Percentiles rank a stretch among this genome's conserved stretches.
phyloP scores from a whole-genome alignment of 2,329 filamentous ascomycete genomes.

The Acephala macrosclerotiorum region DNA sequence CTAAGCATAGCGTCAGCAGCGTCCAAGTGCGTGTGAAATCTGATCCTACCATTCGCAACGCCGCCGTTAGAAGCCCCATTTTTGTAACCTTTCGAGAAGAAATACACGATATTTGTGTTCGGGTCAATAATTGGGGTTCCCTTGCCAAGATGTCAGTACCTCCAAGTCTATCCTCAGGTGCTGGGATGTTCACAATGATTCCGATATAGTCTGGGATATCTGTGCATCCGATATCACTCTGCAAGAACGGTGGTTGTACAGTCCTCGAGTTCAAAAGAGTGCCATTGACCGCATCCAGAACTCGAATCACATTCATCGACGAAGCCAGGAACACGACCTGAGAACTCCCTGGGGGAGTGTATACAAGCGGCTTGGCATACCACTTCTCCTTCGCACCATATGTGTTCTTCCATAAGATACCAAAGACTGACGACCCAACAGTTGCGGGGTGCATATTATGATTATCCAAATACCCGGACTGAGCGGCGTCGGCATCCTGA shows the following conservation, averaged over 20 bases:
- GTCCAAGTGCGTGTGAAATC: too few relatives aligned
- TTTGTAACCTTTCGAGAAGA: slow-evolving; percentile 48
- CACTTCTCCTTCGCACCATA: slow-evolving; percentile 45
- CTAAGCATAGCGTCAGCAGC: slow-evolving; percentile 25
- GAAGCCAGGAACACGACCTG: slow-evolving; percentile 51
- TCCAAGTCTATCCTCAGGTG: not conserved
- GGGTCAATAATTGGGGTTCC: slow-evolving; percentile 49
- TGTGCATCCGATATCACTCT: slow-evolving; percentile 44
- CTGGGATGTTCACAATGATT: slow-evolving; percentile 38
- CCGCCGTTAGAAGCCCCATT: slow-evolving; percentile 38
- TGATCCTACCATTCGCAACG: slow-evolving; percentile 33
- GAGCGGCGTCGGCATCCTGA: slow-evolving; percentile 43
- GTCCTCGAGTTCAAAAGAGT: slow-evolving; percentile 47
- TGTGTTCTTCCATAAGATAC: slow-evolving; percentile 46
- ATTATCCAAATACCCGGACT: slow-evolving; percentile 49
- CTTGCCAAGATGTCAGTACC: slow-evolving; percentile 9
- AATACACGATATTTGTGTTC: slow-evolving; percentile 46
- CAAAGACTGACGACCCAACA: slow-evolving; percentile 46
- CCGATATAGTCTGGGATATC: slow-evolving; percentile 50
- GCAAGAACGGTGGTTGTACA: slow-evolving; percentile 49
- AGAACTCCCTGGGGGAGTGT: slow-evolving; percentile 47
- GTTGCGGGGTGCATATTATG: slow-evolving; percentile 51
- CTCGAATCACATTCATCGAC: slow-evolving; percentile 49
- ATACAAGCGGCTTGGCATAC: slow-evolving; percentile 53
- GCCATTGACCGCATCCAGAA: slow-evolving; percentile 51